Base-by-base conservation (phyloP, 257 asterid genomes). In the Linaria vulgaris region DNA sequence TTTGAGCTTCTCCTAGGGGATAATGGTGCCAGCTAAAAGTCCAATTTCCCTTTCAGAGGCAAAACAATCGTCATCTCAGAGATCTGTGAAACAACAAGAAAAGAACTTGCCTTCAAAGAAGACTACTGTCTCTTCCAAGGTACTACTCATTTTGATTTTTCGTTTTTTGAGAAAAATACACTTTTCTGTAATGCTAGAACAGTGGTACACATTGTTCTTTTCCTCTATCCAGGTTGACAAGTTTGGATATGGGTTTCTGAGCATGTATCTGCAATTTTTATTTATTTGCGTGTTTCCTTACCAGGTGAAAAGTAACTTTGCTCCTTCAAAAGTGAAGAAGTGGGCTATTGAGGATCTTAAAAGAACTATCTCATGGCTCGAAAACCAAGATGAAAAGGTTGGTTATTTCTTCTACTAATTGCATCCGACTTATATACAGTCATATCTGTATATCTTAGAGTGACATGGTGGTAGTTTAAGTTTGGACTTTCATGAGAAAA, bases 311-410 rank as follows among this genome's bases (percentile, higher is more conserved):
- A 79, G 82, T 59, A 43, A 39, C 19, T 82, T 88, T 74, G 71
- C 88, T 72, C 85, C 91, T 46, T 68, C 83, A 60, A 74, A 73
- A 78, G 91, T 80, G 52, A 87, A 87, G 82, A 83, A 80, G 70
- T 94, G 99, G 97, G 99, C 97, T 51, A 48, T 56, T 41, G 88
- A 83, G 65, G 99, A 94, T 80, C 79, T 90, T 50, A 70, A 64
- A 53, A 83, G 79, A 69, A 94, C 96, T 31, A 62, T 85, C 49
- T 77, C 84, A 57, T 94, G 97, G 99, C 87, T 94, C 67, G 88
- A 84, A 70, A 81, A 38, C 69, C 99, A 90, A 81, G 97, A 90
- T 45, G 99, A 90, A 62, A 90, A 79, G 88, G 99, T 84, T 67
- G 69, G 74, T 61, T 34, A 41, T 60, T 41, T 72, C 27, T 69